Base-by-base conservation (phyloP, 192 early-diverging fungal genomes). In the Coemansia furcata region DNA sequence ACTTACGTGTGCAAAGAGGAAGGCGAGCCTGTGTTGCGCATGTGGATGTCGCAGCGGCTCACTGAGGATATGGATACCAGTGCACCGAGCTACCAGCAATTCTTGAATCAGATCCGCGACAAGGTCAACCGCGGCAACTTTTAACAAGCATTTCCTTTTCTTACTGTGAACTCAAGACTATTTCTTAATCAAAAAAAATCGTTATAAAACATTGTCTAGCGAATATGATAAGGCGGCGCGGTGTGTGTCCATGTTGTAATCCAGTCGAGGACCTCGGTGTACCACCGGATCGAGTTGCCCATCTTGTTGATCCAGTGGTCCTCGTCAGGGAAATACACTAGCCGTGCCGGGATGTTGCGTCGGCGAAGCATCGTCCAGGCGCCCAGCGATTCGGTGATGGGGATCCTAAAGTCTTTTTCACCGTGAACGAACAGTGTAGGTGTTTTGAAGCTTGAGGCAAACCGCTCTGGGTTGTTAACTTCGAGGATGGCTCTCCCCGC, bases 1-100 rank as follows among this genome's bases (percentile, higher is more conserved):
- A 68, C 94, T 21, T 93, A 92, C 72, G 76, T 98, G 43, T 88
- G 95, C 57, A 94, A 94, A 82, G 95, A 98, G 73, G 95, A 98
- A 68, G 93, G 92, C 15, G 94, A 97, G 65, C 87, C 90, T 23
- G 84, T 80, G 6, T 62, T 96, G 65, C 87, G 96, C 6, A 83
- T 92, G 82, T 86, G 87, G 91, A 93, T 97, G 84, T 66, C 93
- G 67, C 88, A 89, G 58, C 92, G 94, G 67, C 76, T 98, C 70
- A 85, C 97, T n/a, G 95, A 97, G 72, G 96, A 98, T 74, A 88
- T 94, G 59, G 91, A 89, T 33, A 90, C 94, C 42, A 86, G 84
- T 52, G 85, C 88, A 0, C 86, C 88, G 80, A 91, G 90, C 66
- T 93, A 91, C 73, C 85, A 86, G 66, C 92, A 93, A 78, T 91